Evolutionary conservation across 192 early-diverging fungal species (phyloP).

Genomic region (Thoreauomyces humboldtii): DNA sequence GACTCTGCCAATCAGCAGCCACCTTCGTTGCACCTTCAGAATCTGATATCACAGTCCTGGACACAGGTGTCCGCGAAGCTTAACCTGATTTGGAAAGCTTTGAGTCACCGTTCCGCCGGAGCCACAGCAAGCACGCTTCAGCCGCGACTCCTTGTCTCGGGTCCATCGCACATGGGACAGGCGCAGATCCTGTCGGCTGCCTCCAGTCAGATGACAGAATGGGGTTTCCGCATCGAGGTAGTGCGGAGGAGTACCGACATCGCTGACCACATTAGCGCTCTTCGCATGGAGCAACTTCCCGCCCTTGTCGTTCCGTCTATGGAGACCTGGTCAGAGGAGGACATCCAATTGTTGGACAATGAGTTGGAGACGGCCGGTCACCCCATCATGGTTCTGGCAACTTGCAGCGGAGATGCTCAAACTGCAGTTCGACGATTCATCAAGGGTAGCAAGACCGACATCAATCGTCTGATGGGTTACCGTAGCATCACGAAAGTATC

Average conservation of each 20-base stretch:
- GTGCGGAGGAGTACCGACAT: conserved; percentile 52
- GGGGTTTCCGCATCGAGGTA: conserved; percentile 50
- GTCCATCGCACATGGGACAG: conserved; percentile 62
- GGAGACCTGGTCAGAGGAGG: conserved; percentile 10
- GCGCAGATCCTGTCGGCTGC: conserved; percentile 50
- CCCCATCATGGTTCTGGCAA: conserved; percentile 39
- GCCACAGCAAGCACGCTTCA: conserved; percentile 40
- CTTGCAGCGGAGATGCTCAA: background rate
- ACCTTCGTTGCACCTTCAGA: conserved; percentile 1
- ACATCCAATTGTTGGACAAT: background rate
- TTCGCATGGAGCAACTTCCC: background rate
- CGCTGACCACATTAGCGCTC: background rate
- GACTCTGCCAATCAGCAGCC: background rate
- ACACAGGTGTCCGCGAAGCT: conserved; percentile 45
- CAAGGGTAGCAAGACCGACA: conserved; percentile 6
- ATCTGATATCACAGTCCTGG: conserved; percentile 14
- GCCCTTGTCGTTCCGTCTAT: background rate
- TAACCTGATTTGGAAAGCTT: conserved; percentile 16
- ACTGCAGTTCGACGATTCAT: background rate
- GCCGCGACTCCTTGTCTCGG: conserved; percentile 62
- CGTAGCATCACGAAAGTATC: background rate
- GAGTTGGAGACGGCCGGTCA: background rate
- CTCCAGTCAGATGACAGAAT: conserved; percentile 53
- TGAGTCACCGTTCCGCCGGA: background rate
- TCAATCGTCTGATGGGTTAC: conserved; percentile 16